Conservation (phyloP, 805 yeast genomes). For the Ogataea pignaliae region DNA sequence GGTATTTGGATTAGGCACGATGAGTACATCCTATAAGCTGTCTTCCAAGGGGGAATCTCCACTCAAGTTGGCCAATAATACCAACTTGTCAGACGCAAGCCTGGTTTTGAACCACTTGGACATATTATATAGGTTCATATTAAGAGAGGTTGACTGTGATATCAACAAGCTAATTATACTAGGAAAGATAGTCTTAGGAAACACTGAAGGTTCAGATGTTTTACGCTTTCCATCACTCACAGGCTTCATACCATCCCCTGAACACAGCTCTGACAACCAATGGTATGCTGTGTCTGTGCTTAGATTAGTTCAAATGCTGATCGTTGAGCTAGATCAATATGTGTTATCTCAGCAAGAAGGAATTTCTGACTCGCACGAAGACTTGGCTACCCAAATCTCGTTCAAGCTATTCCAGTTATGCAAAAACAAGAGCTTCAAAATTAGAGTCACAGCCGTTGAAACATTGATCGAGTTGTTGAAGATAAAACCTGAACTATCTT, state of each 20-base stretch:
- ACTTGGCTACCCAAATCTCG: constrained; percentile 30
- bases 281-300: constrained; percentile 27
- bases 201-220: constrained; percentile 8
- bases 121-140: constrained; percentile 23
- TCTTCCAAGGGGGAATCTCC: constrained; percentile 16
- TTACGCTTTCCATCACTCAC: constrained; percentile 18
- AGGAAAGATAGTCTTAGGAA: constrained; percentile 21
- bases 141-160: constrained; percentile 31
- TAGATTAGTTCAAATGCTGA: constrained; percentile 24
- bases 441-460: constrained; percentile 39
- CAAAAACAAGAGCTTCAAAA: constrained; percentile 33
- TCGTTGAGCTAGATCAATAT: constrained; percentile 29
- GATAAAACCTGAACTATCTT: constrained; percentile 29
- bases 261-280: constrained; percentile 12
- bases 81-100: constrained; percentile 16
- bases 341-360: constrained; percentile 28
- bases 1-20: constrained; percentile 18
- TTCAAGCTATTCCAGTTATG: constrained; percentile 33
- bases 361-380: constrained; percentile 20
- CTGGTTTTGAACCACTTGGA: constrained; percentile 25
- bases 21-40: constrained; percentile 9
- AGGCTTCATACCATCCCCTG: constrained; percentile 10
- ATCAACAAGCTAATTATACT: constrained; percentile 29
- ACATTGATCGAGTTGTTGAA: constrained; percentile 31
- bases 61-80: constrained; percentile 4